These are phyloP conservation scores for Sanghuangporus sanghuang DNA, from an alignment of 1,284 basidiomycete species.

Conservation along the genomic window DNA sequence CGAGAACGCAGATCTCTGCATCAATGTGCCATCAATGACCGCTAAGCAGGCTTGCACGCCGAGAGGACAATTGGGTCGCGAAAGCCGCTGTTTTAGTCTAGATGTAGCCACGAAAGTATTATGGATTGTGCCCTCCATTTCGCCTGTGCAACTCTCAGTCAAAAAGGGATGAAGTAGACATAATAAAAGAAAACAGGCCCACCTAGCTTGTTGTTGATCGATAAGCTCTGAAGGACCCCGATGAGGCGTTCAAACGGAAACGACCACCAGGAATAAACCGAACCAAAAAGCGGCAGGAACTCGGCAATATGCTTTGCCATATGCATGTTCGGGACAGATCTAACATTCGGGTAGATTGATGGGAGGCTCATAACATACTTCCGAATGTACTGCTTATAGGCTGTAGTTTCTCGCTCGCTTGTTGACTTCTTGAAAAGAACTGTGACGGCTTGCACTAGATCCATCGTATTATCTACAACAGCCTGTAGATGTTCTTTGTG, in stretches of 20 bases:
- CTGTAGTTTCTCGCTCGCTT: not conserved
- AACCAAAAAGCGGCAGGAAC: constrained; percentile 21
- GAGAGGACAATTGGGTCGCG: no score
- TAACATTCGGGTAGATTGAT: not conserved
- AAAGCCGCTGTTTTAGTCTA: no score
- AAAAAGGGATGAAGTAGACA: no score
- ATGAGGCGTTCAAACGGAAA: constrained; percentile 23
- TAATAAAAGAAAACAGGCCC: no score
- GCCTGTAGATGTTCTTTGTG: not conserved
- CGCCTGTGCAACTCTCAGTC: no score
- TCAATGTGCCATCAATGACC: no score
- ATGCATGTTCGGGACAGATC: constrained; percentile 19
- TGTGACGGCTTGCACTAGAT: not conserved
- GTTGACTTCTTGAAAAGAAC: not conserved
- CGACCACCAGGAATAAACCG: constrained; percentile 22
- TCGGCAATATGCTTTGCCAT: constrained; percentile 22
- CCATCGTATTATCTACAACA: not conserved
- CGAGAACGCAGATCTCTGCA: no score
- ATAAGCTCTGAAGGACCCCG: constrained; percentile 22
- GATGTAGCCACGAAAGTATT: no score
- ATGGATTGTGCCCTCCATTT: no score
- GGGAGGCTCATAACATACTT: not conserved
- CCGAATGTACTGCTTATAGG: not conserved
- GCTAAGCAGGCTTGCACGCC: no score
- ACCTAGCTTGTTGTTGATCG: no score